phyloP scores from a whole-genome alignment of 2,329 filamentous ascomycete species.

The Ceratocystis colombiana region DNA sequence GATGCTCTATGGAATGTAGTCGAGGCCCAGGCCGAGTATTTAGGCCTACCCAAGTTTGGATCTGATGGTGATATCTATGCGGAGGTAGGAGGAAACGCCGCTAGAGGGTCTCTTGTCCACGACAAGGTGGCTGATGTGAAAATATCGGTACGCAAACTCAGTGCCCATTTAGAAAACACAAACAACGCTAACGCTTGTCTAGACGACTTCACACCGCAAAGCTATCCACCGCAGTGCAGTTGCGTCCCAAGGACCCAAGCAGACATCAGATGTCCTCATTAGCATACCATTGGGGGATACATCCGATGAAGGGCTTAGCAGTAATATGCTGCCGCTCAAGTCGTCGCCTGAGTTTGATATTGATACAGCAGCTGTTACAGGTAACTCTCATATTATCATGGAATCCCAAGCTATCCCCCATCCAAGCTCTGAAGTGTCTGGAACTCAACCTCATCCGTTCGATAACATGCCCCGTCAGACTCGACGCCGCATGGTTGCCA shows the following conservation, averaged over 20 bases:
- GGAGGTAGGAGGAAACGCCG: too few species aligned
- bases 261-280: constrained; percentile 7
- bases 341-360: constrained; percentile 15
- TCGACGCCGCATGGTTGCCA: constrained; percentile 18
- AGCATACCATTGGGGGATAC: constrained; percentile 14
- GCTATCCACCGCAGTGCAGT: background rate
- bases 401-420: background rate
- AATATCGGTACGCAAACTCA: background rate
- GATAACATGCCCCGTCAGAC: constrained; percentile 15
- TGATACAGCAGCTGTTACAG: constrained; percentile 7
- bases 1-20: background rate
- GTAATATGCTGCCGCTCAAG: background rate
- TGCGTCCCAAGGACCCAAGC: background rate
- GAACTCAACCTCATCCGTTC: background rate
- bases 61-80: background rate
- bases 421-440: too few species aligned
- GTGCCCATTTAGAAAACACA: background rate
- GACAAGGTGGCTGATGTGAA: background rate
- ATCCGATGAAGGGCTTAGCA: background rate
- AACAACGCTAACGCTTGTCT: too few species aligned
- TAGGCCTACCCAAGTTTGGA: background rate
- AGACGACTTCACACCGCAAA: background rate
- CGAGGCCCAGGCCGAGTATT: background rate
- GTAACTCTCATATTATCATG: constrained; percentile 11
- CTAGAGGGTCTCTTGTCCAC: background rate